Evolutionary conservation across 768 basidiomycete genomes (phyloP), one percentile per base, ranked within the genome.

Genomic region (Galerina sulciceps): DNA sequence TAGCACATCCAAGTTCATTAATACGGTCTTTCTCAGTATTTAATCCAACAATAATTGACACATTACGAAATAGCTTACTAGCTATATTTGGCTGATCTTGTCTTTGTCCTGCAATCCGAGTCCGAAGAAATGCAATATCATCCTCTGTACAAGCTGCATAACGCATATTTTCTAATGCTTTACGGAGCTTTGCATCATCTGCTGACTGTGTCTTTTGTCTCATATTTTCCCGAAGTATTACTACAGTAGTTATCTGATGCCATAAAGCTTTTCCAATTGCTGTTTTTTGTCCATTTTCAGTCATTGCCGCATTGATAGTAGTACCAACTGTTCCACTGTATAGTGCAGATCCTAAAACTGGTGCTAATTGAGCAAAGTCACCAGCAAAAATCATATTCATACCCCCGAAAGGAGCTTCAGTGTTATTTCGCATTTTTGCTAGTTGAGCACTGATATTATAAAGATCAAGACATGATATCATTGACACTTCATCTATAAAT

Each of bases 401-500:
- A 0, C 77, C 76, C 36, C 76, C 76, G 63, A 73, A 72, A 3
- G 67, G 60, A 2, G 36, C 9, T 22, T 70, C 58, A 20, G 48
- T 20, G 3, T 59, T 46, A 22, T 66, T 60, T 22, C 40, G 53
- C 0, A 67, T 57, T 15, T 60, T 54, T 2, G 69, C 55, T 3
- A 75, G 35, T n/a, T 63, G 47, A 0, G 60, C 54, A 58, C 68
- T 68, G 10, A 75, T 72, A 10, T 54, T 47, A 50, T 69, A 72
- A 35, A 78, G 26, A 2, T 76, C 74, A 11, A 10, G 10, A 35
- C 47, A 48, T 15, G 26, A 31, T 3, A 80, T 43, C 79, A 81
- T 81, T 0, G 78, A 80, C 0, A 80, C 64, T 50, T 81, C 78
- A 67, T 81, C 76, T 5, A 80, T 55, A 38, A 81, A 34, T n/a